Base-by-base conservation (phyloP, 164 flowering plant genomes). In the Warburgia ugandensis region DNA sequence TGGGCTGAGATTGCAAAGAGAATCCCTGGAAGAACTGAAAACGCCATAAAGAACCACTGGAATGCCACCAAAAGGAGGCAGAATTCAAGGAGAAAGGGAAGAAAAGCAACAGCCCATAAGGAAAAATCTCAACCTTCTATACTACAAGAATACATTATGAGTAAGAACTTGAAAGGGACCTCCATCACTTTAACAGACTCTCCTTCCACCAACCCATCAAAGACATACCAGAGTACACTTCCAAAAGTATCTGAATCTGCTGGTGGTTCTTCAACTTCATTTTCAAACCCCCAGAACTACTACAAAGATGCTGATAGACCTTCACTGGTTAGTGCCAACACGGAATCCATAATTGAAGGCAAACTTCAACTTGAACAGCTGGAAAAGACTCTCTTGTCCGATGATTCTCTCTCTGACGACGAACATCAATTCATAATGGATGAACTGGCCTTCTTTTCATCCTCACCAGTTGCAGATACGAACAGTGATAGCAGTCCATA, bases 1-100 rank as follows among this genome's bases (percentile, higher is more conserved):
- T 81, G 87, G 87, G 81, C 84, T 0, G 87, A 76, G 56, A 81
- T 81, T 21, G 84, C 81, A 2, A 81, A 81, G 55, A 41, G 50
- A 29, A 73, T 81, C 27, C 78, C 84, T 0, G 84, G 87, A 20
- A 65, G 87, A 48, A 78, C 87, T 0, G 87, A 81, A 58, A 81
- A 81, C 32, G 45, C 80, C 0, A 77, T 81, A 26, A 81, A 81
- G 58, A 78, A 81, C 41, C 84, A 81, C 21, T 81, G 78, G 74
- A 77, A 77, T 27, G 76, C 83, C 13, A 71, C 81, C 5, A 76
- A 67, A 65, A 70, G 89, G 46, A 69, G 81, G 59, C 78, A 77
- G 39, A 67, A 67, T 50, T 75, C 94, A 2, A 70, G 61, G 63
- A 68, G 75, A 59, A 81, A 69, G 68, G 73, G 16, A 60, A 76